Conservation (phyloP, 768 basidiomycete species). For the Boletus subparvulus region DNA sequence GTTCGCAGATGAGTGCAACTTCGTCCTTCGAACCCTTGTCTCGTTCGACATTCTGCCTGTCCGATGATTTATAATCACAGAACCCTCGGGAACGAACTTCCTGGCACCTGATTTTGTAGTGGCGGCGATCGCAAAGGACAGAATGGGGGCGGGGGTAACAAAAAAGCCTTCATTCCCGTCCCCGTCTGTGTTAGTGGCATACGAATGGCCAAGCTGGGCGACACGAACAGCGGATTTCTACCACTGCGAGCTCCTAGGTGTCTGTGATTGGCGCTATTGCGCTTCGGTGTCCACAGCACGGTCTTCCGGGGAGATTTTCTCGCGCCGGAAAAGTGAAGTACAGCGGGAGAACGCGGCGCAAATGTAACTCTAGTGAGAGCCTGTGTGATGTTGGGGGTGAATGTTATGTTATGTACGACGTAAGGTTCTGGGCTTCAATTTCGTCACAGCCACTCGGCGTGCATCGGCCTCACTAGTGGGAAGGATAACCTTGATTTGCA, state of each 20-base stretch:
- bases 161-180: slow-evolving; percentile 20
- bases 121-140: slow-evolving; percentile 10
- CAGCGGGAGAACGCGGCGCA: slow-evolving; percentile 24
- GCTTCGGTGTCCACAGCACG: slow-evolving; percentile 11
- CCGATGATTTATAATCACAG: no score
- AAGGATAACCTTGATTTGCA: not conserved
- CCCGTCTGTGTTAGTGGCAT: slow-evolving; percentile 16
- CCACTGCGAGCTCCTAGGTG: slow-evolving; percentile 1
- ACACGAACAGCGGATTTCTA: slow-evolving; percentile 5
- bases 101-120: not conserved
- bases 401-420: no score
- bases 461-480: no score
- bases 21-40: no score
- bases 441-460: no score
- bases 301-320: slow-evolving; percentile 16
- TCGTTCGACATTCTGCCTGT: no score
- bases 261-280: slow-evolving; percentile 6
- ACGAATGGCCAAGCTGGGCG: slow-evolving; percentile 9
- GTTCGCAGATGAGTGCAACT: no score
- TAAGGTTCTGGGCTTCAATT: no score
- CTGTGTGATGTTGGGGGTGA: slow-evolving; percentile 22
- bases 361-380: slow-evolving; percentile 1
- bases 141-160: slow-evolving; percentile 28
- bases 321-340: not conserved
- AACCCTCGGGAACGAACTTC: no score